Conservation (phyloP, 176 grass and related monocot genomes). For the Juncus effusus region DNA sequence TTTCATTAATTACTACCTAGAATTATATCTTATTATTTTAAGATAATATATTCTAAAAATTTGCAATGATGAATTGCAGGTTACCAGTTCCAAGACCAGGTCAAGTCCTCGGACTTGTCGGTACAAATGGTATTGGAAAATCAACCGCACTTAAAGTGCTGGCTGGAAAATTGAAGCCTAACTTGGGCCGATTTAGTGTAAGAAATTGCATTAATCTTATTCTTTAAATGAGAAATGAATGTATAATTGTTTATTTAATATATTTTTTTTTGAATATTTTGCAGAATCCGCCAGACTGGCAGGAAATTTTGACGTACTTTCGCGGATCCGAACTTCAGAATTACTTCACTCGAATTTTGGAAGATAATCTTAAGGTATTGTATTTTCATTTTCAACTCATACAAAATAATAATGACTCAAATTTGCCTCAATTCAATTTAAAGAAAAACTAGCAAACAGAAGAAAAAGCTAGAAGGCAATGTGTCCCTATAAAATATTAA, state of each 20-base stretch:
- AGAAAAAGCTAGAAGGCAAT: too few relatives aligned
- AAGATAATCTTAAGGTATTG: constrained; percentile 73
- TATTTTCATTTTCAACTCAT: constrained; percentile 2
- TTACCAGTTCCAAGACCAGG: constrained; percentile 79
- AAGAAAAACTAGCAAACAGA: too few relatives aligned
- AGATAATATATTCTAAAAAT: constrained; percentile 5
- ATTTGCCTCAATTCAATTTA: background rate
- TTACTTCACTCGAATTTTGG: constrained; percentile 64
- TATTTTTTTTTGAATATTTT: constrained; percentile 27
- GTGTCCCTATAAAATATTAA: background rate
- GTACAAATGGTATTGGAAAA: constrained; percentile 82
- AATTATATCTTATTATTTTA: background rate
- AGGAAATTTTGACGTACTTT: constrained; percentile 77
- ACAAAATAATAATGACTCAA: background rate
- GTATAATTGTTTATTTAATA: constrained; percentile 3
- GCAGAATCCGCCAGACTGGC: constrained; percentile 66
- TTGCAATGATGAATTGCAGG: constrained; percentile 30
- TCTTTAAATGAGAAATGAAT: constrained; percentile 2
- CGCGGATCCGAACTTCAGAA: constrained; percentile 75
- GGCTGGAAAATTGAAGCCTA: constrained; percentile 69
- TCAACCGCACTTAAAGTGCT: constrained; percentile 76
- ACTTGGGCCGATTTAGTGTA: constrained; percentile 78
- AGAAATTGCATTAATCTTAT: constrained; percentile 14
- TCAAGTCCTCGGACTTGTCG: constrained; percentile 71
- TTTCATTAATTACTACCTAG: background rate